Evolutionary conservation across 1,139 yeast genomes (phyloP), one percentile per base, ranked within the genome.

Genomic region (Debaryomyces sp.): DNA sequence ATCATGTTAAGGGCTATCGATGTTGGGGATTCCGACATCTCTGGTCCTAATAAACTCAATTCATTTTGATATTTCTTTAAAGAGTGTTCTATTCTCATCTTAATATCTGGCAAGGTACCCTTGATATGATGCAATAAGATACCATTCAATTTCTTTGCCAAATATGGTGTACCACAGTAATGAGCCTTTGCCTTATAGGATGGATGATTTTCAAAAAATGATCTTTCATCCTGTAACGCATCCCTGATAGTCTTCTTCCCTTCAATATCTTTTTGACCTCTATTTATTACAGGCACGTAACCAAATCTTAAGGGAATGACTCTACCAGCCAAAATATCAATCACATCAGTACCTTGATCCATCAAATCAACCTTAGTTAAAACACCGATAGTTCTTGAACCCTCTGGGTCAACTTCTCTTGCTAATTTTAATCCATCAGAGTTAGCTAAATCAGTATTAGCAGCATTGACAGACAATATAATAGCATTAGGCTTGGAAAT

Each of bases 331-430:
- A 94, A 78, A 62, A 94, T 94, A 67, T 94, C 99, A 65, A 91
- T 87, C 41, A 94, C 99, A 71, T 94, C 99, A n/a, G 99, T 94
- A 55, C 99, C 99, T 66, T 90, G 86, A 66, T 94, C 99, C 99
- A 94, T 94, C 62, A 94, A 80, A 68, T 94, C 99, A 45, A 94
- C 96, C 70, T 94, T 94, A 33, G 99, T 94, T 62, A 94, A 80
- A 46, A 94, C 99, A 73, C 99, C 99, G 60, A 94, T 90, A 32
- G 99, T 94, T 73, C 99, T 82, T 17, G 88, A 71, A 46, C 99
- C 99, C 70, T 94, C 98, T 7, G 99, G 99, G 63, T 94, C 99
- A 43, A 94, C 98, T 68, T 94, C 99, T 62, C 98, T 82, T 1
- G 99, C 99, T 57, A 94, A 78, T 68, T 94, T 92, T 63, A 94